Base-by-base conservation (phyloP, 805 yeast species). In the Lipomyces chichibuensis region DNA sequence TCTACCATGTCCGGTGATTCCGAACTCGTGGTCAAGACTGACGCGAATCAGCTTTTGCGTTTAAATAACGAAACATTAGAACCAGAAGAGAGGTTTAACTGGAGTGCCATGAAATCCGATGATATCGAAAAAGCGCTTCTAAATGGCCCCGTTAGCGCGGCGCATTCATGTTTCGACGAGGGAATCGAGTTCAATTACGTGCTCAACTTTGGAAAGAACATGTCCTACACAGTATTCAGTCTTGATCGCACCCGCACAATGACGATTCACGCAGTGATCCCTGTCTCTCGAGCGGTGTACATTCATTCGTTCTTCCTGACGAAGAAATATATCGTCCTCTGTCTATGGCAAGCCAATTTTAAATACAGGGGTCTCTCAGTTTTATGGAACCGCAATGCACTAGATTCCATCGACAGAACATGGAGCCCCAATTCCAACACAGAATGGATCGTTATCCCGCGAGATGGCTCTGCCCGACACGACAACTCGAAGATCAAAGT, bases 321-420 rank as follows among this genome's bases (percentile, higher is more conserved):
- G 5, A 58, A 58, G 58, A 51, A 20, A 8, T 63, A 63, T 33
- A 63, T 63, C 14, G 57, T 63, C n/a, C 33, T 63, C 29, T 57
- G 59, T 39, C 51, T 63, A 4, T 63, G 65, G 62, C 65, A 63
- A 39, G 65, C 65, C n/a, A 32, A 63, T 39, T 63, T 14, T 39
- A 58, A 61, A 6, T 63, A 52, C 54, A 35, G 39, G 13, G 65
- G 65, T 14, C 43, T 63, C 5, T 53, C 65, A n/a, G 25, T 63
- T 8, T 37, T 63, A 43, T 63, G 65, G 65, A 63, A 63, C 37
- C 59, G 17, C 20, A 63, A 63, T 46, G 32, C 20, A 14, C 54
- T 63, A 3, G 65, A 58, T 37, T 51, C 57, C 29, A 51, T 63
- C 39, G 46, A 53, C 54, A n/a, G 49, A 11, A 63, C 11, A 11